Base-by-base conservation (phyloP, 768 basidiomycete species). In the Tricholoma bakamatsutake region DNA sequence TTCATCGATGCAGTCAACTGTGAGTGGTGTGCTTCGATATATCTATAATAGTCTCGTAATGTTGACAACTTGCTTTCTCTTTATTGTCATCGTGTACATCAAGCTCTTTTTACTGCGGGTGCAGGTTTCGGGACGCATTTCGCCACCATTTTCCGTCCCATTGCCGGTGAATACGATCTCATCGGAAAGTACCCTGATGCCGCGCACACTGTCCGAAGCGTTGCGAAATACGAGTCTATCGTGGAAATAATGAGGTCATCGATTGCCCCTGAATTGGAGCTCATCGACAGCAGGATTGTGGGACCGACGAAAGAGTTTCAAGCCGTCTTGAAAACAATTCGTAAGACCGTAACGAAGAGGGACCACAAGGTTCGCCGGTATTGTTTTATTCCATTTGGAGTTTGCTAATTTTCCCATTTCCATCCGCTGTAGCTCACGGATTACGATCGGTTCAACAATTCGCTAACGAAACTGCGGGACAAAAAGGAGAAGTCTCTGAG, bases 401-500 rank as follows among this genome's bases (percentile, higher is more conserved):
- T 30, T 27, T 37, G 33, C 37, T 33, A 28, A 24, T 42, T 3
- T 30, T 43, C 1, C 24, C 50, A 35, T 15, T 18, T 28, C 35
- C 35, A 54, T 17, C n/a, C 50, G 40, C 6, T 51, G 27, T 30
- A 91, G 90, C 78, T 98, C 56, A 76, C 88, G 24, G 97, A 99
- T 72, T 99, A 86, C 62, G 97, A 99, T 74, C 88, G 97, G 50
- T 90, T 84, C 79, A 98, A 98, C 71, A 98, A 97, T 65, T 92
- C 93, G 17, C 74, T 98, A 61, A 93, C 87, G 55, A 98, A 99
- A 72, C 77, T 98, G 56, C 80, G 97, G 56, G 96, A 99, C 69
- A 99, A 99, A 82, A 96, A 98, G 73, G 96, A 99, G 67, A 99
- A 98, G 74, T 86, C 90, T 17, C 73, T 98, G 60, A 92, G 76